Evolutionary conservation across 2,329 filamentous ascomycete species (phyloP).

Genomic region (Phialophora expanda): DNA sequence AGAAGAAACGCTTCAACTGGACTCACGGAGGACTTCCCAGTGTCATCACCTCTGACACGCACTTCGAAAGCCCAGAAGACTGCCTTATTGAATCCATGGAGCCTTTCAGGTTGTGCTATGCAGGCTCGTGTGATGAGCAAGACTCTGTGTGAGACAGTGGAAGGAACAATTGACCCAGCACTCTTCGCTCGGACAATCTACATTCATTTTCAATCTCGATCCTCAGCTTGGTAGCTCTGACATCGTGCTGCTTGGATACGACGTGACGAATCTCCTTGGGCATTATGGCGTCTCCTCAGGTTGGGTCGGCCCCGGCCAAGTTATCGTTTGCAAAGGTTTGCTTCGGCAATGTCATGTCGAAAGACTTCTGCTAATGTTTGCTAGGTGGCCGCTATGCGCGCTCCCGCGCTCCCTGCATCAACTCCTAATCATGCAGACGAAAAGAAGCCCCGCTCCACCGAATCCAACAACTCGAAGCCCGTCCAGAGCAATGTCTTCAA

Average conservation of each 20-base stretch:
- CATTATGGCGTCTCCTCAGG: slow-evolving; percentile 40
- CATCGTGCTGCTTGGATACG: slow-evolving; percentile 36
- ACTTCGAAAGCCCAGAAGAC: slow-evolving; percentile 17
- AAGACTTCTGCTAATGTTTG: slow-evolving; percentile 19
- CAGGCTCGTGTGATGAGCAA: slow-evolving; percentile 35
- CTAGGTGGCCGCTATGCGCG: slow-evolving; percentile 53
- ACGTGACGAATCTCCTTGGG: slow-evolving; percentile 40
- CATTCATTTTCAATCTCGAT: slow-evolving; percentile 31
- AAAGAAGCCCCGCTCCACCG: slow-evolving; percentile 35
- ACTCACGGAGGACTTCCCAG: background rate
- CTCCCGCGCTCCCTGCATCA: slow-evolving; percentile 36
- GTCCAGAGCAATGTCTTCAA: background rate
- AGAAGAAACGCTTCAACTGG: background rate
- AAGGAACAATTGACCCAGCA: slow-evolving; percentile 25
- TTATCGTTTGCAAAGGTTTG: slow-evolving; percentile 79
- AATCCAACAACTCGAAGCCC: slow-evolving; percentile 16
- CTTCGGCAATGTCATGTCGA: slow-evolving; percentile 13
- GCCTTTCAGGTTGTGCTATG: slow-evolving; percentile 33
- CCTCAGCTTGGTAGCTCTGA: slow-evolving; percentile 33
- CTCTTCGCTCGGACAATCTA: slow-evolving; percentile 28
- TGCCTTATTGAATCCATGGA: slow-evolving; percentile 36
- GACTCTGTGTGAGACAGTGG: slow-evolving; percentile 36
- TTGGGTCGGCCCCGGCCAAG: slow-evolving; percentile 51
- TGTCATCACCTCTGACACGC: slow-evolving; percentile 4
- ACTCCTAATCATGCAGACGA: slow-evolving; percentile 26